Evolutionary conservation across 169 alveolate genomes (phyloP).

Genomic region (Babesia bovis): DNA sequence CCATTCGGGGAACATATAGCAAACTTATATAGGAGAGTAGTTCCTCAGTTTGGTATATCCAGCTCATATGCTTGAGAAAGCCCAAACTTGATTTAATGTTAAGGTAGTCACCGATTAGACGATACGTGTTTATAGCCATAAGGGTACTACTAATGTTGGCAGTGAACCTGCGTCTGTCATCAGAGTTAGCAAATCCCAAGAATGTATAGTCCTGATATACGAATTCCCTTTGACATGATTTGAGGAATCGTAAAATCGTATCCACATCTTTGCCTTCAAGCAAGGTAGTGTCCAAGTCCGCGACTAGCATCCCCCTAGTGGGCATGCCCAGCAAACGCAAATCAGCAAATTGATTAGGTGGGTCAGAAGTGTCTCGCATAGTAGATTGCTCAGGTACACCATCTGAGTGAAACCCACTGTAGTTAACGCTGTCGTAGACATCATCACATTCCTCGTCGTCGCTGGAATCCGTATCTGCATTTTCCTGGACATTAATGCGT

Average conservation of each 20-base stretch:
- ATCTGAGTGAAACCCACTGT: background rate
- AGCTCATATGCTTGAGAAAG: slow-evolving; percentile 16
- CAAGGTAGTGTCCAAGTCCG: slow-evolving; percentile 15
- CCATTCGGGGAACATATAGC: slow-evolving; percentile 20
- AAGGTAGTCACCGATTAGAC: slow-evolving; percentile 13
- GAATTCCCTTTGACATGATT: slow-evolving; percentile 23
- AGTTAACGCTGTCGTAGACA: background rate
- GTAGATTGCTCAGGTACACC: background rate
- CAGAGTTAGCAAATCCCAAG: slow-evolving; percentile 35
- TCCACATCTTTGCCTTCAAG: slow-evolving; percentile 21
- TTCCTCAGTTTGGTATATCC: slow-evolving; percentile 31
- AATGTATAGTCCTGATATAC: slow-evolving; percentile 11
- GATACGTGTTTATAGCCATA: slow-evolving; percentile 24
- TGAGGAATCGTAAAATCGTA: slow-evolving; percentile 10
- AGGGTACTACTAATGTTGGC: slow-evolving; percentile 28
- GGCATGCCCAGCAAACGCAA: background rate
- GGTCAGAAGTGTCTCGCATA: background rate
- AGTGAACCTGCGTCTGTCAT: slow-evolving; percentile 23
- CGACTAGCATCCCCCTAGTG: background rate
- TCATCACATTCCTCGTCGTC: background rate
- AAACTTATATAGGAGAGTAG: slow-evolving; percentile 11
- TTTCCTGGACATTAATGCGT: background rate
- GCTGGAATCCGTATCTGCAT: background rate
- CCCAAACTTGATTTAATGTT: background rate
- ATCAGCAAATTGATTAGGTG: background rate